Evolutionary conservation across 2,329 filamentous ascomycete genomes (phyloP).

Genomic region (Fusarium nodosum): DNA sequence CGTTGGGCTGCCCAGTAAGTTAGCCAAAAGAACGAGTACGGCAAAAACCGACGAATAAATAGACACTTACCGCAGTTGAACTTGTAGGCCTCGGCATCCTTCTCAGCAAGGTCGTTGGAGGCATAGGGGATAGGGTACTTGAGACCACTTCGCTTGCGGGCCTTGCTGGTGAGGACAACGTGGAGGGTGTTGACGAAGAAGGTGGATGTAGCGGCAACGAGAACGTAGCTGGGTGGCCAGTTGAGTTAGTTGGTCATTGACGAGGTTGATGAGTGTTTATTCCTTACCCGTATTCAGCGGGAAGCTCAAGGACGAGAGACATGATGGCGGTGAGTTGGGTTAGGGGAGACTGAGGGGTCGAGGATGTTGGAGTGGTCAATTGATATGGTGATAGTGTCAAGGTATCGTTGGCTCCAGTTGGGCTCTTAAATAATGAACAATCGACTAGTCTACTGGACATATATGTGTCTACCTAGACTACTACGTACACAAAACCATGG

Average conservation of each 20-base stretch:
- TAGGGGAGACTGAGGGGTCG: background rate
- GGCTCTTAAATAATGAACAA: constrained; percentile 32
- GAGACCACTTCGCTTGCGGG: constrained; percentile 67
- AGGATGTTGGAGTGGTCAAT: background rate
- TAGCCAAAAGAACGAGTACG: constrained; percentile 15
- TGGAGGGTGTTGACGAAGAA: constrained; percentile 71
- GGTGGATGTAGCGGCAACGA: constrained; percentile 68
- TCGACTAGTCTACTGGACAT: background rate
- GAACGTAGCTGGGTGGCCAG: constrained; percentile 67
- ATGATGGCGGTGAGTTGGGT: constrained; percentile 53
- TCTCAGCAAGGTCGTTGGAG: constrained; percentile 64
- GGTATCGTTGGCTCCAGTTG: constrained; percentile 13
- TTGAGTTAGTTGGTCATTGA: constrained; percentile 8
- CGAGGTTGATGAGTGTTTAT: background rate
- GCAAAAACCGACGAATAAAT: background rate
- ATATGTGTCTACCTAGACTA: background rate
- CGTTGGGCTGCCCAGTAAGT: constrained; percentile 63
- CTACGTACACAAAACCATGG: background rate
- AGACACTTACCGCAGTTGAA: constrained; percentile 72
- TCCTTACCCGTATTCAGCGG: constrained; percentile 66
- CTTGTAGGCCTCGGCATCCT: constrained; percentile 65
- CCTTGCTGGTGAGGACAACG: constrained; percentile 59
- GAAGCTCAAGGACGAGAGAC: constrained; percentile 60
- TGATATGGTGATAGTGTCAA: constrained; percentile 11
- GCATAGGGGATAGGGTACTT: constrained; percentile 71